These are phyloP conservation scores for Carex scoparia DNA, from an alignment of 176 grass and related monocot species.

Conservation along the genomic window DNA sequence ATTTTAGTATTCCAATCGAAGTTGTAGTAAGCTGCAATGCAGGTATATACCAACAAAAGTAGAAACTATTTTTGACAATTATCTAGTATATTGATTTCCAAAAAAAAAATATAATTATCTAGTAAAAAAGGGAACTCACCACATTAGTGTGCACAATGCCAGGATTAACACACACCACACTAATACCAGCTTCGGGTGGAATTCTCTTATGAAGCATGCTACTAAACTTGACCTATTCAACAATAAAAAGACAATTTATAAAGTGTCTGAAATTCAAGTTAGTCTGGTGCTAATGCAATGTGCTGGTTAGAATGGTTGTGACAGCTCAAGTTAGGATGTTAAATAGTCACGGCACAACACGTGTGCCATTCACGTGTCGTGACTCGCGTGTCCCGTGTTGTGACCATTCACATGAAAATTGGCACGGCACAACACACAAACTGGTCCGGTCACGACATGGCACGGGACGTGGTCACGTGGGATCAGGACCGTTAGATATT, in stretches of 20 bases:
- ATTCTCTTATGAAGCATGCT: constrained; percentile 95
- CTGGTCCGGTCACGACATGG: too few species aligned
- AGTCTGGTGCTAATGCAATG: background rate
- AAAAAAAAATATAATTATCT: background rate
- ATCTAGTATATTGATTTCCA: background rate
- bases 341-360: too few species aligned
- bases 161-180: constrained; percentile 56
- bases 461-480: too few species aligned
- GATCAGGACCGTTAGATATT: too few species aligned
- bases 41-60: background rate
- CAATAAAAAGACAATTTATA: constrained; percentile 1
- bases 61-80: background rate
- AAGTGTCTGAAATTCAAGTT: constrained; percentile 26
- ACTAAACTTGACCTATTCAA: constrained; percentile 79
- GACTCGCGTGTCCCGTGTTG: too few species aligned
- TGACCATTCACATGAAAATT: too few species aligned
- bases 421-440: too few species aligned
- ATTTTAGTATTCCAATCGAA: background rate
- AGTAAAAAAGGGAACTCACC: constrained; percentile 43
- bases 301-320: background rate
- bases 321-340: background rate
- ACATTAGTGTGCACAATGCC: constrained; percentile 96
- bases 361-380: too few species aligned
- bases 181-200: constrained; percentile 79
- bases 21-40: background rate